Percentiles rank a stretch among this genome's conserved stretches.
These are phyloP conservation scores for Vigna unguiculata DNA, from an alignment of 306 rosid species.

Conservation along the genomic window DNA sequence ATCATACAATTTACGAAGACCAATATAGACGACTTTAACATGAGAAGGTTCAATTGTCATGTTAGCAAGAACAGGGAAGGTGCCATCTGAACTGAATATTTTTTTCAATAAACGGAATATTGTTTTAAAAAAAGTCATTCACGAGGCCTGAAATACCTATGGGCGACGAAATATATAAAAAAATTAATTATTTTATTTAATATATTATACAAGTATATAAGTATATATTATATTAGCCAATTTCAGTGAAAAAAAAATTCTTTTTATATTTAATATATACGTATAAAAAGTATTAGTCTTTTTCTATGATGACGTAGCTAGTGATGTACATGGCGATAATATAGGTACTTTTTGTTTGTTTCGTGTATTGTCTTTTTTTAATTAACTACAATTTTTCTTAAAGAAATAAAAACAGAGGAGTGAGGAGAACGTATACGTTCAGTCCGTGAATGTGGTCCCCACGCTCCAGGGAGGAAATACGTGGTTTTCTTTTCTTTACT, in stretches of 20 bases:
- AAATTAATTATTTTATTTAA: background rate
- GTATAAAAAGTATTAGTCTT: background rate
- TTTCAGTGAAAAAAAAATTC: too few species aligned
- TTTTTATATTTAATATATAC: too few species aligned
- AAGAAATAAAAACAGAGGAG: background rate
- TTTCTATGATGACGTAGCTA: background rate
- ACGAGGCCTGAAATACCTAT: background rate
- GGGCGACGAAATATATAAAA: background rate
- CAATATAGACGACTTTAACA: background rate
- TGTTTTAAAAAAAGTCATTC: background rate
- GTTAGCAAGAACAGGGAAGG: background rate
- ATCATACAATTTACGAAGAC: background rate
- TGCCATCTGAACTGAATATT: too few species aligned
- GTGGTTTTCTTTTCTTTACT: background rate
- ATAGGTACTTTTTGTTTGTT: background rate
- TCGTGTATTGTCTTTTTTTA: background rate
- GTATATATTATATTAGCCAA: too few species aligned
- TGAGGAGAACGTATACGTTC: background rate
- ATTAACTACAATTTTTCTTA: background rate
- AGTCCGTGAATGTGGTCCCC: conserved; percentile 44
- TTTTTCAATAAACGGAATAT: background rate
- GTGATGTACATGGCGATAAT: background rate
- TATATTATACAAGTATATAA: too few species aligned
- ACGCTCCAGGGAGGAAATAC: background rate
- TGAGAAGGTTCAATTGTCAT: background rate